Evolutionary conservation across 345 rosid species (phyloP).

Genomic region (Hibiscus syriacus): DNA sequence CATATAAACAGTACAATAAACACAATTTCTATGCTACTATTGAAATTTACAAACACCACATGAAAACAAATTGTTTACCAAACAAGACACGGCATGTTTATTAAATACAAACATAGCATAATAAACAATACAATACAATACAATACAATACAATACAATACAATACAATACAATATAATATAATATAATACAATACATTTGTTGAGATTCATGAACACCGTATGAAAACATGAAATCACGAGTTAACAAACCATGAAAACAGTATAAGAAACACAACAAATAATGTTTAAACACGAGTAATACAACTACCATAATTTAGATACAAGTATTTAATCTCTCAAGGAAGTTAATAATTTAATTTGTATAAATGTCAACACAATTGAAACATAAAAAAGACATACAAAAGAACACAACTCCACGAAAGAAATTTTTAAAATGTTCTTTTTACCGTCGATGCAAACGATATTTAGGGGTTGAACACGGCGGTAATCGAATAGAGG

Average conservation of each 20-base stretch:
- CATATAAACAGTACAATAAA: neutral
- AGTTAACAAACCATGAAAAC: neutral
- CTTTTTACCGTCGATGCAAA: slow-evolving; percentile 40
- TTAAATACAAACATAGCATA: neutral
- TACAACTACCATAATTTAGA: neutral
- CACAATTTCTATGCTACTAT: neutral
- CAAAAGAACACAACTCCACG: neutral
- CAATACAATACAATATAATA: too few species aligned
- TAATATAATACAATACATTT: neutral
- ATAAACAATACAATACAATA: too few species aligned
- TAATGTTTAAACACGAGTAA: neutral
- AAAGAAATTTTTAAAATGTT: neutral
- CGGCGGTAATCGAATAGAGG: slow-evolving; percentile 69
- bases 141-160: too few species aligned
- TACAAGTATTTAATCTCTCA: too few species aligned
- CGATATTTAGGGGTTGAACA: slow-evolving; percentile 48
- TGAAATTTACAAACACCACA: neutral
- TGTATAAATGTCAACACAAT: too few species aligned
- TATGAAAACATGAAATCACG: neutral
- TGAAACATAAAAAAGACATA: too few species aligned
- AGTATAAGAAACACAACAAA: neutral
- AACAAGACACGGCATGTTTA: neutral
- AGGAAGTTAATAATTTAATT: too few species aligned
- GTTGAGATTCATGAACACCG: neutral
- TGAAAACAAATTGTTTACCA: neutral